Evolutionary conservation across 2,329 filamentous ascomycete genomes (phyloP).

Genomic region (Neofusicoccum sp.): DNA sequence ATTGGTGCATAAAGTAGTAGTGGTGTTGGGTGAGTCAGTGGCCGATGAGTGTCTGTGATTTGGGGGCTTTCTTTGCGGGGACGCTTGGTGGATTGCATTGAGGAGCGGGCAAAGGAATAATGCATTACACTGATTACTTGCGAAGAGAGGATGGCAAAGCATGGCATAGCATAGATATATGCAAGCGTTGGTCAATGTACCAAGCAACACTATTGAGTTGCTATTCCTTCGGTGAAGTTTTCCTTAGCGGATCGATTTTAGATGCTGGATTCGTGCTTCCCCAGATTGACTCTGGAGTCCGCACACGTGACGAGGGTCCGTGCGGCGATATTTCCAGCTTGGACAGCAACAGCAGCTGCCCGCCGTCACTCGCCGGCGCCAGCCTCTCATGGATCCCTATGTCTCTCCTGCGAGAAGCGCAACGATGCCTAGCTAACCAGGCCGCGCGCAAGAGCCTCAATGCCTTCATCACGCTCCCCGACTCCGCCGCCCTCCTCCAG

Average conservation of each 20-base stretch:
- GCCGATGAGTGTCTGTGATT: background rate
- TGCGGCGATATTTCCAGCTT: too few species aligned
- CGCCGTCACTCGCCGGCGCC: background rate
- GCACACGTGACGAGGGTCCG: too few species aligned
- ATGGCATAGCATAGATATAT: too few species aligned
- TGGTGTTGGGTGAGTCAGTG: background rate
- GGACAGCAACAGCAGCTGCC: background rate
- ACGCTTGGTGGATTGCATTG: background rate
- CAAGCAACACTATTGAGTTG: too few species aligned
- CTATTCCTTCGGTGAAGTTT: too few species aligned
- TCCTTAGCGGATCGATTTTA: too few species aligned
- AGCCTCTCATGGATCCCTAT: constrained; percentile 24
- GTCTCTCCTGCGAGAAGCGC: constrained; percentile 38
- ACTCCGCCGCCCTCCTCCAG: constrained; percentile 26
- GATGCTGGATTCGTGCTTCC: too few species aligned
- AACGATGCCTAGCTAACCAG: constrained; percentile 36
- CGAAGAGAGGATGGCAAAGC: too few species aligned
- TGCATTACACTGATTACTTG: too few species aligned
- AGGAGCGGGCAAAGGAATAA: too few species aligned
- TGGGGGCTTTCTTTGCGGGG: background rate
- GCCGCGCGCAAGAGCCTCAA: constrained; percentile 34
- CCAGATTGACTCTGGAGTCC: too few species aligned
- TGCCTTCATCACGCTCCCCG: constrained; percentile 35
- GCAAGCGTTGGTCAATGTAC: too few species aligned
- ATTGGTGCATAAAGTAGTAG: constrained; percentile 28